These are phyloP conservation scores for Jamesozyma gamospora DNA, from an alignment of 805 yeast genomes.

Conservation along the genomic window DNA sequence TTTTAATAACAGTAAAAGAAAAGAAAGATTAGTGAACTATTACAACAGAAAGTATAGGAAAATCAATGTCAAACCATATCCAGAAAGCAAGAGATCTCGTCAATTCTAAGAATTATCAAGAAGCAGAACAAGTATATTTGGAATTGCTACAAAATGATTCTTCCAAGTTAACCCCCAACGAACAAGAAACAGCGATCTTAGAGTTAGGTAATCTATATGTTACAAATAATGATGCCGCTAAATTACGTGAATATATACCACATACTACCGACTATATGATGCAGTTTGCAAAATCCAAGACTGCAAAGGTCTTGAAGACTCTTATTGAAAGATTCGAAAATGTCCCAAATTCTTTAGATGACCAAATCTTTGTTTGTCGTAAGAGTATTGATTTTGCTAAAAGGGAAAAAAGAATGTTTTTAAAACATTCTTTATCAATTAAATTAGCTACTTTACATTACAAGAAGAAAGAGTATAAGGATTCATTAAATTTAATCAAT, in stretches of 20 bases:
- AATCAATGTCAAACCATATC: conserved; percentile 15
- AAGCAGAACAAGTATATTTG: conserved; percentile 54
- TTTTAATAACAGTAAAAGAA: neutral
- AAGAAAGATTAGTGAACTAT: neutral
- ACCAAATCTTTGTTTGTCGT: conserved; percentile 62
- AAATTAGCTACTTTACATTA: conserved; percentile 70
- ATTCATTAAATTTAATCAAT: conserved; percentile 63
- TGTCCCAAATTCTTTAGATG: conserved; percentile 51
- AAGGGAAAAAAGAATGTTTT: conserved; percentile 70
- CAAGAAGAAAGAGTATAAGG: conserved; percentile 52
- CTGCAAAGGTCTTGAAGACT: conserved; percentile 79
- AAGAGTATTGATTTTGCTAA: conserved; percentile 84
- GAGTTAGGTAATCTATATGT: conserved; percentile 71
- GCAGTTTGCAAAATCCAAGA: conserved; percentile 82
- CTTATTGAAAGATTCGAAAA: conserved; percentile 69
- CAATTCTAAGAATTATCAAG: conserved; percentile 36
- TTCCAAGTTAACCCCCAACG: conserved; percentile 30
- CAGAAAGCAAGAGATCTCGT: conserved; percentile 55
- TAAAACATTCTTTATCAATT: conserved; percentile 80
- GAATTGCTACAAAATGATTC: conserved; percentile 35
- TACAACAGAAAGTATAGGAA: neutral
- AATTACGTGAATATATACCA: conserved; percentile 52
- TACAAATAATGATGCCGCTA: conserved; percentile 35
- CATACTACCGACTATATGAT: conserved; percentile 64
- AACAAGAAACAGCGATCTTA: conserved; percentile 58